Evolutionary conservation across 2,329 filamentous ascomycete species (phyloP).

Genomic region (Hymenoscyphus occultus): DNA sequence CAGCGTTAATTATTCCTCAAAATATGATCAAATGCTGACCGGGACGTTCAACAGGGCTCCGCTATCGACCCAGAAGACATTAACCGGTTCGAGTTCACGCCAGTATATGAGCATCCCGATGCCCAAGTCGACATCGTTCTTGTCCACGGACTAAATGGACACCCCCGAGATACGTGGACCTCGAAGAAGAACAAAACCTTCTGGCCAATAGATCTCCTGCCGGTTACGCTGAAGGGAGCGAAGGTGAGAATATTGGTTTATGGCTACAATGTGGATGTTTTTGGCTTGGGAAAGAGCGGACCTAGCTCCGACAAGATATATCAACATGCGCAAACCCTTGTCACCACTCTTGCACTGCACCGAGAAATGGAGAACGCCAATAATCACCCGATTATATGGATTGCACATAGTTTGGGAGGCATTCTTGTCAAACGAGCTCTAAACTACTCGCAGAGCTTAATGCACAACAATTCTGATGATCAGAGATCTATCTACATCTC

Average conservation of each 20-base stretch:
- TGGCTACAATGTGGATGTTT: slow-evolving; percentile 69
- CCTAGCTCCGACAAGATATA: slow-evolving; percentile 61
- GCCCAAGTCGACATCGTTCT: slow-evolving; percentile 64
- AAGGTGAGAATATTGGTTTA: slow-evolving; percentile 67
- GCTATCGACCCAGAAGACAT: slow-evolving; percentile 46
- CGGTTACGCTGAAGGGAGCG: slow-evolving; percentile 52
- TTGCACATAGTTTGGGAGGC: slow-evolving; percentile 72
- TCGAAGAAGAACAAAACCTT: slow-evolving; percentile 53
- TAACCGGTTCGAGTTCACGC: slow-evolving; percentile 55
- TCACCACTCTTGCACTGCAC: slow-evolving; percentile 60
- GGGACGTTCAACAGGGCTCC: slow-evolving; percentile 40
- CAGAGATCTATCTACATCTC: slow-evolving; percentile 68
- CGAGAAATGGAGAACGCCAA: slow-evolving; percentile 55
- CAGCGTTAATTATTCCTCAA: not conserved
- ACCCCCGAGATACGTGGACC: slow-evolving; percentile 62
- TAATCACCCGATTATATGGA: slow-evolving; percentile 69
- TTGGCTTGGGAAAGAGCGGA: slow-evolving; percentile 47
- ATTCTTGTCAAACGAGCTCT: slow-evolving; percentile 69
- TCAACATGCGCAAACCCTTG: slow-evolving; percentile 68
- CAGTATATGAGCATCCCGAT: slow-evolving; percentile 57
- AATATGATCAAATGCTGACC: not conserved
- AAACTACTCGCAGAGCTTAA: slow-evolving; percentile 62
- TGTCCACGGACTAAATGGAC: slow-evolving; percentile 67
- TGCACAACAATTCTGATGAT: slow-evolving; percentile 57
- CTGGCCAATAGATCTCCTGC: slow-evolving; percentile 69